Conservation (phyloP, 192 early-diverging fungal species). For the Linnemannia exigua region DNA sequence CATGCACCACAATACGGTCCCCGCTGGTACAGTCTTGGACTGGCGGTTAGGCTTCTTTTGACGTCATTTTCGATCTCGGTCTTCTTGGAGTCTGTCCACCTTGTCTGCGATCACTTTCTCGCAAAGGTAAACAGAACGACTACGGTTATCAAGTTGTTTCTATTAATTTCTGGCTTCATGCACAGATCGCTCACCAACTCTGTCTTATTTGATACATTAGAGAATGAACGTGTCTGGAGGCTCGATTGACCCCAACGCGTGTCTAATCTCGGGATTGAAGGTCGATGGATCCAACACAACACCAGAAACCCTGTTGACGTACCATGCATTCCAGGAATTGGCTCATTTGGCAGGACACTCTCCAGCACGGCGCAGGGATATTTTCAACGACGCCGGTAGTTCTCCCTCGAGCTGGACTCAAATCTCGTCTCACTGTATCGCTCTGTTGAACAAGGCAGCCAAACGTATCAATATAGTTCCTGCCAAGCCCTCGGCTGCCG, state of each 20-base stretch:
- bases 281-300: constrained; percentile 26
- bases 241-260: constrained; percentile 48
- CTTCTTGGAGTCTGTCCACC: constrained; percentile 43
- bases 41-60: constrained; percentile 26
- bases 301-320: constrained; percentile 33
- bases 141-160: not conserved
- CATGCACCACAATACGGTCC: constrained; percentile 48
- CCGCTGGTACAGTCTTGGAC: constrained; percentile 43
- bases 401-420: constrained; percentile 44
- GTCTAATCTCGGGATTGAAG: constrained; percentile 41
- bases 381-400: constrained; percentile 29
- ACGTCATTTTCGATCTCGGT: constrained; percentile 21
- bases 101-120: constrained; percentile 46
- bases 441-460: constrained; percentile 20
- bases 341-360: constrained; percentile 23
- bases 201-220: constrained; percentile 2
- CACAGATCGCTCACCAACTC: not conserved
- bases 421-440: constrained; percentile 31
- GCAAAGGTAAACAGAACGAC: constrained; percentile 18
- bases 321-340: constrained; percentile 54
- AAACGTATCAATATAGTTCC: constrained; percentile 22
- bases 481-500: not conserved
- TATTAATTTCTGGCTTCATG: not conserved
- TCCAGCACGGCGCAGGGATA: constrained; percentile 21
- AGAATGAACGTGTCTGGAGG: constrained; percentile 33